Conservation (phyloP, 768 basidiomycete species). For the Phylloporus sp. region DNA sequence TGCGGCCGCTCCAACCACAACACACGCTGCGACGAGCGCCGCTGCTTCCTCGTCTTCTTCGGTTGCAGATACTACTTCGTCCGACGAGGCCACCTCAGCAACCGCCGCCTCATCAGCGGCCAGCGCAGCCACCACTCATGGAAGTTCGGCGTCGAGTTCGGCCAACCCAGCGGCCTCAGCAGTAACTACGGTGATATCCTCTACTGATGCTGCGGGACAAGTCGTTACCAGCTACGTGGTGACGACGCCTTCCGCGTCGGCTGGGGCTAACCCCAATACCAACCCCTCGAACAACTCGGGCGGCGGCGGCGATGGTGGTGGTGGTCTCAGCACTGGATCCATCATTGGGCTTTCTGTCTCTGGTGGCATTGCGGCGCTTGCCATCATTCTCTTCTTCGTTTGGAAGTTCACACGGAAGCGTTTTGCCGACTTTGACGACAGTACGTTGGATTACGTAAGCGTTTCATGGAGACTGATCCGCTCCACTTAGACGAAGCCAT, state of each 20-base stretch:
- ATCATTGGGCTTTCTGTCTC: constrained; percentile 79
- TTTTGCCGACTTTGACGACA: constrained; percentile 69
- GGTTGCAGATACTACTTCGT: constrained; percentile 8
- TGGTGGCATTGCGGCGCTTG: constrained; percentile 70
- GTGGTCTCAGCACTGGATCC: constrained; percentile 59
- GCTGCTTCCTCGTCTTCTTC: not conserved
- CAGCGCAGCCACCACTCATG: not conserved
- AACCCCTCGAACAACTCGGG: constrained; percentile 16
- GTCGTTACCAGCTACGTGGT: constrained; percentile 22
- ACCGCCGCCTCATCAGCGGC: constrained; percentile 3
- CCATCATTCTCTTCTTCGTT: constrained; percentile 66
- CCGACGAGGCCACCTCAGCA: constrained; percentile 5
- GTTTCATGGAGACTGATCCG: constrained; percentile 3
- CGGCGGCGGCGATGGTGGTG: constrained; percentile 25
- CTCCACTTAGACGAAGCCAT: constrained; percentile 64
- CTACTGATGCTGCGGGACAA: constrained; percentile 31
- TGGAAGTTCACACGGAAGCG: constrained; percentile 88
- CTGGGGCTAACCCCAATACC: constrained; percentile 26
- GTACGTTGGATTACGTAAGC: constrained; percentile 41
- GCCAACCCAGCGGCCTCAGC: not conserved
- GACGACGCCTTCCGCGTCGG: constrained; percentile 13
- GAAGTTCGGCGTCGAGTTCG: constrained; percentile 1
- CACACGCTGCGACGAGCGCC: not conserved
- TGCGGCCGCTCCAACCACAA: not conserved
- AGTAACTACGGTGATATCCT: constrained; percentile 7